phyloP scores from a whole-genome alignment of 306 rosid species.

The Castanea crenata region DNA sequence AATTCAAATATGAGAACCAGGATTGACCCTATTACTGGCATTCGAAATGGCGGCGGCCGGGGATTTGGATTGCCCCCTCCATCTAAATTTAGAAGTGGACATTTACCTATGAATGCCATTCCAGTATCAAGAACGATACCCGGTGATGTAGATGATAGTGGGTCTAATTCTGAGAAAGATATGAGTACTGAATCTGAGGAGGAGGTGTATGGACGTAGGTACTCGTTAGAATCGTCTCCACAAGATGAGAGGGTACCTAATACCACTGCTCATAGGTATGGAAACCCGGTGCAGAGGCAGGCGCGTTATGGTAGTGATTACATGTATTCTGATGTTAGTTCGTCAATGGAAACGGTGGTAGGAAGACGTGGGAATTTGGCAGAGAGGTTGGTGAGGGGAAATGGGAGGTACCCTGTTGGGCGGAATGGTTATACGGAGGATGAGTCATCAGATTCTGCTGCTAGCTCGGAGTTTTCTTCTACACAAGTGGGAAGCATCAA shows the following conservation, averaged over 20 bases:
- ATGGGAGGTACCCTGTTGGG: constrained; percentile 41
- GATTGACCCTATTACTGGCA: constrained; percentile 52
- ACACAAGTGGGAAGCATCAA: constrained; percentile 82
- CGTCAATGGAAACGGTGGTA: constrained; percentile 77
- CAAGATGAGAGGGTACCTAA: constrained; percentile 48
- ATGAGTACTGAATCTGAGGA: constrained; percentile 65
- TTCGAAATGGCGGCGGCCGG: constrained; percentile 48
- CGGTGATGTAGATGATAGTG: constrained; percentile 43
- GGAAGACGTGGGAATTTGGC: constrained; percentile 40
- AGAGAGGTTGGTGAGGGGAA: constrained; percentile 33
- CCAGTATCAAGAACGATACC: constrained; percentile 44
- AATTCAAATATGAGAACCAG: constrained; percentile 47
- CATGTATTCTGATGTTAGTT: constrained; percentile 79
- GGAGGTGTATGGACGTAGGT: constrained; percentile 63
- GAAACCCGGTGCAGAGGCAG: constrained; percentile 37
- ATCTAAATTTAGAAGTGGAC: constrained; percentile 89
- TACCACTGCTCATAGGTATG: constrained; percentile 40
- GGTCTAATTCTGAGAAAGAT: constrained; percentile 68
- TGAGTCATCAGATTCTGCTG: constrained; percentile 87
- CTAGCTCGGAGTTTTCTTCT: constrained; percentile 82
- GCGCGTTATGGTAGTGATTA: constrained; percentile 57
- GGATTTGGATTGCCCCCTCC: constrained; percentile 84
- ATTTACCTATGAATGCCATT: constrained; percentile 64
- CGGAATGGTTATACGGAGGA: constrained; percentile 70
- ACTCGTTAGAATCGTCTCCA: constrained; percentile 85